These are phyloP conservation scores for Suillus hirtellus DNA, from an alignment of 768 basidiomycete genomes.

Conservation along the genomic window DNA sequence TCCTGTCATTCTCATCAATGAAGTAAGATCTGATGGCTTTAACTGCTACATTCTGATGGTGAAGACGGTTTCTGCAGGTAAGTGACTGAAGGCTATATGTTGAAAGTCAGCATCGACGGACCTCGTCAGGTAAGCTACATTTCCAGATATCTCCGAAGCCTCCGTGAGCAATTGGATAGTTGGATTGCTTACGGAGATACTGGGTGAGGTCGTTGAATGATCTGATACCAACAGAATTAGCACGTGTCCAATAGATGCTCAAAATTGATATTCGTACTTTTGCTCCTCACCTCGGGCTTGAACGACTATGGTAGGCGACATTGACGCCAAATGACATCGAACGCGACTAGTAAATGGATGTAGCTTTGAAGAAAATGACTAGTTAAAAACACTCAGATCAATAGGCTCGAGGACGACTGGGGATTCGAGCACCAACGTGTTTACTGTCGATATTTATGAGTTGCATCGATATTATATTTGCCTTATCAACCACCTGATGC, in stretches of 20 bases:
- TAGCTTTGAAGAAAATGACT: neutral
- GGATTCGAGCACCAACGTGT: neutral
- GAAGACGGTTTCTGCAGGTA: neutral
- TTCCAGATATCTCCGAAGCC: constrained; percentile 14
- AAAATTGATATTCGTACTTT: neutral
- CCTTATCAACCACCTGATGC: neutral
- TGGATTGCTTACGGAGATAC: neutral
- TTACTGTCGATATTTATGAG: neutral
- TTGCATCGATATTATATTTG: neutral
- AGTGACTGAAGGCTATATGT: neutral
- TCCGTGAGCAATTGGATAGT: constrained; percentile 10
- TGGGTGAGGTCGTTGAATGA: constrained; percentile 7
- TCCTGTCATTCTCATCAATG: constrained; percentile 3
- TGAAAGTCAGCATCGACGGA: neutral
- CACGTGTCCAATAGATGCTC: neutral
- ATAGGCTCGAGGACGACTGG: neutral
- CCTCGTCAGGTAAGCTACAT: constrained; percentile 1
- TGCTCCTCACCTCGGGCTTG: neutral
- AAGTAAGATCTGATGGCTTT: constrained; percentile 13
- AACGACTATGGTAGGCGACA: too few species aligned
- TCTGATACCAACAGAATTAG: neutral
- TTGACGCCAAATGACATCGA: neutral
- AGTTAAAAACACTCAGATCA: neutral
- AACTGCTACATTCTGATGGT: neutral
- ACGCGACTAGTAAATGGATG: neutral